Percentiles rank a stretch among this genome's conserved stretches.
phyloP scores from a whole-genome alignment of 257 asterid species.

The Nicotiana benthamiana region DNA sequence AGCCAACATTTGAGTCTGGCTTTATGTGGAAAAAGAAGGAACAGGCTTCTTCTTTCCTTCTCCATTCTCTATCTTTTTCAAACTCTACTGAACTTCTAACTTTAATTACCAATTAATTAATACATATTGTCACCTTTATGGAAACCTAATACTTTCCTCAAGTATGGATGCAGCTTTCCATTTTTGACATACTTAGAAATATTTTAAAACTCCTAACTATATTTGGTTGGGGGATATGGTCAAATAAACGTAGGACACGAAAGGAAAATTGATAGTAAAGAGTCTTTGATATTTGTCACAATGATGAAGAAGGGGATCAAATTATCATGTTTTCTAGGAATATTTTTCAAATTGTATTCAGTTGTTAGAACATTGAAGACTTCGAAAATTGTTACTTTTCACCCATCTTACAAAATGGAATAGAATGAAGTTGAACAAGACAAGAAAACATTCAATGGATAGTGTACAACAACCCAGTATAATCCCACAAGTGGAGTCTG shows the following conservation, averaged over 20 bases:
- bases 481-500: too few species aligned
- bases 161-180: not conserved
- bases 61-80: not conserved
- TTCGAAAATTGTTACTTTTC: not conserved
- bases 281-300: not conserved
- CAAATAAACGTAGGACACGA: not conserved
- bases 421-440: not conserved
- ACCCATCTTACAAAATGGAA: not conserved
- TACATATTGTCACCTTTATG: not conserved
- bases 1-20: not conserved
- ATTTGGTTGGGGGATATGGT: not conserved
- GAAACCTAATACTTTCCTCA: not conserved
- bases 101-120: not conserved
- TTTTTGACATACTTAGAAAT: not conserved
- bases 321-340: not conserved
- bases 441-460: not conserved
- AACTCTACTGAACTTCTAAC: constrained; percentile 7
- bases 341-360: not conserved
- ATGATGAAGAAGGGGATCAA: not conserved
- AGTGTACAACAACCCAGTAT: too few species aligned
- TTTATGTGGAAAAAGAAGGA: not conserved
- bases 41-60: not conserved
- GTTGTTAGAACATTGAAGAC: not conserved
- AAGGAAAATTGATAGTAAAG: not conserved
- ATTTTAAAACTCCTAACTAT: not conserved